Conservation (phyloP, 495 filamentous ascomycete genomes). For the Penicillium crystallinum region DNA sequence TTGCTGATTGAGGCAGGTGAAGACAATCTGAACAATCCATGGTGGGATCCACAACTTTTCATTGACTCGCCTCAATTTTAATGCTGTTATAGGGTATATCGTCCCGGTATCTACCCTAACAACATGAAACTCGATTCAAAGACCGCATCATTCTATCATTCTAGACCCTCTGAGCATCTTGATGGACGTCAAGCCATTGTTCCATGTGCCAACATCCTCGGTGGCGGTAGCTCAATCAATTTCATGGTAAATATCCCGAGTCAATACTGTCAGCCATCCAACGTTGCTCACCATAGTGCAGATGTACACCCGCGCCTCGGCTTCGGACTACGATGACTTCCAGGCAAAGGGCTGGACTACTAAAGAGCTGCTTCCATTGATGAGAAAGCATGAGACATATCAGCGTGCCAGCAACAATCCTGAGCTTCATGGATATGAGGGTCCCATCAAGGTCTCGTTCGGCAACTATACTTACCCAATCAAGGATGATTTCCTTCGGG, state of each 20-base stretch:
- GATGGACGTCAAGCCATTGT: slow-evolving; percentile 69
- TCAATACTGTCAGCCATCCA: background rate
- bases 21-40: slow-evolving; percentile 77
- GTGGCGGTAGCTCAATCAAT: slow-evolving; percentile 76
- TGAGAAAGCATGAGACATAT: slow-evolving; percentile 83
- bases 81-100: slow-evolving; percentile 63
- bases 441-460: slow-evolving; percentile 82
- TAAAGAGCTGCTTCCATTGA: slow-evolving; percentile 70
- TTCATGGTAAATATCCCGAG: slow-evolving; percentile 55
- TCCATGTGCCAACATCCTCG: slow-evolving; percentile 72
- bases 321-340: slow-evolving; percentile 81
- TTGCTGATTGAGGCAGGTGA: slow-evolving; percentile 76
- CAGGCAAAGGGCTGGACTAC: slow-evolving; percentile 77
- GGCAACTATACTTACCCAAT: slow-evolving; percentile 70
- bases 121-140: slow-evolving; percentile 84
- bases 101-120: slow-evolving; percentile 70
- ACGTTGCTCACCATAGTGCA: slow-evolving; percentile 18
- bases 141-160: slow-evolving; percentile 82
- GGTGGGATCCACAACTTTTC: slow-evolving; percentile 40
- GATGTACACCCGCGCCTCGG: slow-evolving; percentile 84
- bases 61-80: no score
- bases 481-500: slow-evolving; percentile 74
- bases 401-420: slow-evolving; percentile 70
- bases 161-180: slow-evolving; percentile 66
- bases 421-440: slow-evolving; percentile 72